Evolutionary conservation across 768 basidiomycete species (phyloP), one percentile per base, ranked within the genome.

Genomic region (Cantharellus anzutake): DNA sequence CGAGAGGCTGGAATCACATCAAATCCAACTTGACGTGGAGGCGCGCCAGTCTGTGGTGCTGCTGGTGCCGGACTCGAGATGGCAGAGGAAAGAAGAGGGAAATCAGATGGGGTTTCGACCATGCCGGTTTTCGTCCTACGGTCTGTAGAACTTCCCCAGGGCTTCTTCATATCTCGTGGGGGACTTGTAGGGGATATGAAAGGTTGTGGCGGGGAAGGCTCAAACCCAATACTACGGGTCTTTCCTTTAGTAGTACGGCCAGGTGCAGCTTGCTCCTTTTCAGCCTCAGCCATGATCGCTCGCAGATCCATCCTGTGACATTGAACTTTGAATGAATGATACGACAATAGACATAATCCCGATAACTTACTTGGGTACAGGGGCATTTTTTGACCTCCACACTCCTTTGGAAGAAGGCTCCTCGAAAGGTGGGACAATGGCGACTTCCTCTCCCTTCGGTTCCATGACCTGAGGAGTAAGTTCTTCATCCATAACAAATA

Each of bases 401-500:
- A 40, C 35, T 4, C 37, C 5, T 1, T 2, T n/a, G 41, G 20
- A 29, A 29, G 20, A 29, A 29, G 20, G 20, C 20, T 29, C 20
- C 20, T 29, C 20, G 20, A 29, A 29, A 29, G 20, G 20, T 29
- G 20, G 20, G 20, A 29, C 20, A 29, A 29, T 29, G 20, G 20
- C 20, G 20, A 29, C 20, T 29, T 29, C 20, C 20, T 29, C 20
- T 29, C 20, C 20, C 20, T 29, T 29, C 20, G 20, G 20, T 29
- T 29, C 20, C 20, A 29, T 29, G 16, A 71, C 62, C 2, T 69
- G 55, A 4, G 69, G 70, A 1, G 71, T 66, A 4, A 66, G 63
- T n/a, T 80, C 81, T 56, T 86, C 86, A 65, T 93, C 91, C 88
- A 93, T 92, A 4, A 73, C 67, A 65, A 94, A 92, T 39, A 92